Evolutionary conservation across 148 eudicot species (phyloP), one percentile per base, ranked within the genome.

Genomic region (Pouteria glomerata): DNA sequence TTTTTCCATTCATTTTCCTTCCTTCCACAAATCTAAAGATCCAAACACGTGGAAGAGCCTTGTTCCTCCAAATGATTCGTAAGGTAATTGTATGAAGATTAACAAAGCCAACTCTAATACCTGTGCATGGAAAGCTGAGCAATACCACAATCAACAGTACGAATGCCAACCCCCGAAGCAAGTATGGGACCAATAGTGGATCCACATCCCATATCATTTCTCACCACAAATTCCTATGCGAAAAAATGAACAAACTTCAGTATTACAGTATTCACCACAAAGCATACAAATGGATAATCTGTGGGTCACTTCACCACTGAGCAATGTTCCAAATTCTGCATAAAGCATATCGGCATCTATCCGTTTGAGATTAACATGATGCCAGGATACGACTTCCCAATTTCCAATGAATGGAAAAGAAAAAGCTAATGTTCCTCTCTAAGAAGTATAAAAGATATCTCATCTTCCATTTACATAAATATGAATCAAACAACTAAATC

Each of bases 181-280:
- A 94, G 91, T 78, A 94, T 94, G 57, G 98, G 98, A 58, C 98
- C 98, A 50, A 94, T 94, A 69, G 98, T 94, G 24, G 98, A 94
- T 69, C 98, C 98, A 82, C 98, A 94, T 44, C 98, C 98, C 98
- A 94, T 94, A 82, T 94, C 98, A 76, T 94, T 94, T 85, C 96
- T 87, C 78, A 91, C 98, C 82, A 86, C 98, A 81, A 94, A 94
- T 60, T 94, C 98, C 98, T 94, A 73, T 68, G 79, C 31, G 39
- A 57, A 23, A 37, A 47, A 48, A 73, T 23, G 47, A 30, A 66
- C 15, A 70, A 31, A 57, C 29, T 47, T 58, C 10, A 42, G 31
- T 69, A 11, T 10, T 53, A n/a, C 48, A 1, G 44, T 11, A 33
- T 21, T 8, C 4, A 41, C 19, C 30, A 35, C 33, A 21, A 42